Conservation (phyloP, 2,329 filamentous ascomycete genomes). For the Penicillium griseofulvum region DNA sequence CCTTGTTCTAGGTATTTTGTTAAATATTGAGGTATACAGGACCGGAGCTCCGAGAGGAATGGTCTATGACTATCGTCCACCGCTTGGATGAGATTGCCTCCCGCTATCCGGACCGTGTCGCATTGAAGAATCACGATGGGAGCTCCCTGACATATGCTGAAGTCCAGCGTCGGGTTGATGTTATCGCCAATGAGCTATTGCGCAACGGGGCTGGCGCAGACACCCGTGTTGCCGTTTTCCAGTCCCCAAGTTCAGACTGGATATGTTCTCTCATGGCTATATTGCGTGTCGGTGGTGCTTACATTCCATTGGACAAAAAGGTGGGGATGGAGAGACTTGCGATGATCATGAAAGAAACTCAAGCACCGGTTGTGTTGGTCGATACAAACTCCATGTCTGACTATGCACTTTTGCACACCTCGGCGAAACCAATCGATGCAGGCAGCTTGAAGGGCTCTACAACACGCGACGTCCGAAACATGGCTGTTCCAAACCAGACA, state of each 20-base stretch:
- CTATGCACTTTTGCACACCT: constrained; percentile 1
- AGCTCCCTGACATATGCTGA: constrained; percentile 37
- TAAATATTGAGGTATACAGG: constrained; percentile 13
- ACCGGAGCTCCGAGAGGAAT: constrained; percentile 22
- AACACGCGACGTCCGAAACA: background rate
- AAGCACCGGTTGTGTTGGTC: constrained; percentile 7
- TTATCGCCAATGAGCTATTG: constrained; percentile 34
- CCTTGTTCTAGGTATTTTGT: background rate
- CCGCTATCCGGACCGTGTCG: constrained; percentile 17
- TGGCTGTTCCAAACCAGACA: constrained; percentile 4
- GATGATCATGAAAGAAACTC: constrained; percentile 18
- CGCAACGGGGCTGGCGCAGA: constrained; percentile 15
- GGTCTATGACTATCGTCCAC: constrained; percentile 37
- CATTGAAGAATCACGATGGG: constrained; percentile 30
- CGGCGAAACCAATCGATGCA: constrained; percentile 6
- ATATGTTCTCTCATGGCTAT: constrained; percentile 35
- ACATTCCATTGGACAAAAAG: constrained; percentile 35
- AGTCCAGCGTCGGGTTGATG: constrained; percentile 33
- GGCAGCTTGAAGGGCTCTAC: background rate
- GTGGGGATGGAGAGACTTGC: constrained; percentile 25
- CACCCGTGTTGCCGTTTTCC: constrained; percentile 41
- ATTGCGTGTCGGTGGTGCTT: constrained; percentile 30
- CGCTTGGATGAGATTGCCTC: constrained; percentile 37
- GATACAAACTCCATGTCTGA: constrained; percentile 9
- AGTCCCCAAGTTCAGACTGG: constrained; percentile 32